Conservation (phyloP, 306 rosid genomes). For the Quercus alba region DNA sequence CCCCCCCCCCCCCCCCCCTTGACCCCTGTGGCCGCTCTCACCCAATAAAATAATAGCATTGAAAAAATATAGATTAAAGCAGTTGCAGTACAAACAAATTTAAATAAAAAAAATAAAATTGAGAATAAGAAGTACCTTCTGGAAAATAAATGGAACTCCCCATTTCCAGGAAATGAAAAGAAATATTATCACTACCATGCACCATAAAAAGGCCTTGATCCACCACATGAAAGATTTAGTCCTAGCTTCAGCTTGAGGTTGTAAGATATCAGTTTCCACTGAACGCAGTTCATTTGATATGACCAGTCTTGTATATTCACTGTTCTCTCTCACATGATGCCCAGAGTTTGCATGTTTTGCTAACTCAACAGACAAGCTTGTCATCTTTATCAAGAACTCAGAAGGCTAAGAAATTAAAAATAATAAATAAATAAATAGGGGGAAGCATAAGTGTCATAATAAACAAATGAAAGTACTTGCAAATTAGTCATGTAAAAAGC, state of each 20-base stretch:
- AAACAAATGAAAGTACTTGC: not conserved
- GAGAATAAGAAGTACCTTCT: conserved; percentile 56
- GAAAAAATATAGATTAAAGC: conserved; percentile 14
- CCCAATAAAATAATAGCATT: too few relatives aligned
- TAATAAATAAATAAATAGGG: too few relatives aligned
- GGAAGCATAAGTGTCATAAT: not conserved
- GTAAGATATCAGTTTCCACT: conserved; percentile 48
- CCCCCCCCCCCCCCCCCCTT: too few relatives aligned
- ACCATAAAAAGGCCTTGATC: conserved; percentile 56
- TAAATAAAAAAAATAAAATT: not conserved
- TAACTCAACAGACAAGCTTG: conserved; percentile 47
- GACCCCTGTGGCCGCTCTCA: too few relatives aligned
- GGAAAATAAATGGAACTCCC: conserved; percentile 82
- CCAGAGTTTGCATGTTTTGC: conserved; percentile 44
- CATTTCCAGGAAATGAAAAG: conserved; percentile 55
- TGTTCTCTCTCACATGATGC: conserved; percentile 54
- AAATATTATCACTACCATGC: conserved; percentile 39
- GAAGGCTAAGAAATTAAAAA: not conserved
- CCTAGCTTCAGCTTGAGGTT: conserved; percentile 53
- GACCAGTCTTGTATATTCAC: conserved; percentile 61
- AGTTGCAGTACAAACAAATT: not conserved
- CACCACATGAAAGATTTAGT: conserved; percentile 58
- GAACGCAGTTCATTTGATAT: conserved; percentile 59
- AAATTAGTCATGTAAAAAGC: not conserved
- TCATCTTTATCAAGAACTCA: conserved; percentile 46